phyloP scores from a whole-genome alignment of 2,329 filamentous ascomycete genomes.

The Alternaria infectoria region DNA sequence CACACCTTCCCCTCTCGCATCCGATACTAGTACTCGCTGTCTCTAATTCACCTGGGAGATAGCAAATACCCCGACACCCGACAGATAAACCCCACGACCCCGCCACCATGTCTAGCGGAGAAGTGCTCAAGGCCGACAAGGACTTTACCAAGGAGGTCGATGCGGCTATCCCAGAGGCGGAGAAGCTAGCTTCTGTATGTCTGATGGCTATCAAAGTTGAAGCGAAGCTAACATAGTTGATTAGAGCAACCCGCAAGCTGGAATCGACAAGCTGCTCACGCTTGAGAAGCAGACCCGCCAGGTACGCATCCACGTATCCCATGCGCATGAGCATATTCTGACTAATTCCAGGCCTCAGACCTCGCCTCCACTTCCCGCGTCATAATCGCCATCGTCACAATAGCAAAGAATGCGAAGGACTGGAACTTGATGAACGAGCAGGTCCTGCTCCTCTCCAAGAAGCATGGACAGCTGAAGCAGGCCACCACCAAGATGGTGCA shows the following conservation, averaged over 20 bases:
- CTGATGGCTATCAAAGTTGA: background rate
- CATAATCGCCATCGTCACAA: conserved; percentile 85
- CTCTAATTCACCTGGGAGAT: background rate
- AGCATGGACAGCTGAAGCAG: conserved; percentile 99
- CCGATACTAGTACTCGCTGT: background rate
- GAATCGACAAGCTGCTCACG: conserved; percentile 88
- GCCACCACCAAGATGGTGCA: conserved; percentile 99
- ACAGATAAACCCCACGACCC: conserved; percentile 20
- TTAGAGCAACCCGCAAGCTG: conserved; percentile 78
- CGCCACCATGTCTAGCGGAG: conserved; percentile 76
- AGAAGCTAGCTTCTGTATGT: conserved; percentile 83
- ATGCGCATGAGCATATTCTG: conserved; percentile 23
- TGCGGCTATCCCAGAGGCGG: conserved; percentile 85
- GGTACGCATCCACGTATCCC: conserved; percentile 57
- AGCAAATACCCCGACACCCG: background rate
- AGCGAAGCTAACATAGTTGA: conserved; percentile 24
- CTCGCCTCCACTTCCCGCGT: conserved; percentile 92
- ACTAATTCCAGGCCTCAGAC: conserved; percentile 77
- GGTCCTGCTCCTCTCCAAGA: conserved; percentile 94
- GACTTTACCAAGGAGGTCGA: conserved; percentile 98
- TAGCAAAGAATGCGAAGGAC: conserved; percentile 91
- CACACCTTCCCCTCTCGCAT: background rate
- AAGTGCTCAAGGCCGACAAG: conserved; percentile 90
- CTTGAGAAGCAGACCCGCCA: conserved; percentile 98
- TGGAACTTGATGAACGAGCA: conserved; percentile 98